Evolutionary conservation across 2,329 filamentous ascomycete genomes (phyloP).

Genomic region (Juglanconis oblonga): DNA sequence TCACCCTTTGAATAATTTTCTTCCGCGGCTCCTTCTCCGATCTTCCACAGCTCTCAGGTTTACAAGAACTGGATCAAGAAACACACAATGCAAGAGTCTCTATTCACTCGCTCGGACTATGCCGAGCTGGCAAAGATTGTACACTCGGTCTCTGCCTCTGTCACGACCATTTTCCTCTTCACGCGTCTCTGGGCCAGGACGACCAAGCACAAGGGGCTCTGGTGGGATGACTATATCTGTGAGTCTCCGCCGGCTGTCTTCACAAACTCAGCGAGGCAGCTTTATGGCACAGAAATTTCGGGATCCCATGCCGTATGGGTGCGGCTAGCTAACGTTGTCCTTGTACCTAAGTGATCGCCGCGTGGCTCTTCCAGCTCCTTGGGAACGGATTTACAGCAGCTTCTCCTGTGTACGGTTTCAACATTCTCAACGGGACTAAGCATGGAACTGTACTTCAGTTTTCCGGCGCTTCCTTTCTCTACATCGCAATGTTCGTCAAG

Average conservation of each 20-base stretch:
- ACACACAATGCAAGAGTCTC: too few relatives aligned
- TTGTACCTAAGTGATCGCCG: slow-evolving; percentile 5
- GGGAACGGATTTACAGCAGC: slow-evolving; percentile 9
- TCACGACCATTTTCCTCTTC: slow-evolving; percentile 14
- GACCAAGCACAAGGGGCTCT: slow-evolving; percentile 9
- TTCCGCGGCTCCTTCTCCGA: too few relatives aligned
- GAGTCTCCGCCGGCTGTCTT: not conserved
- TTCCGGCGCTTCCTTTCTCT: slow-evolving; percentile 5
- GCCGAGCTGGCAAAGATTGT: slow-evolving; percentile 14
- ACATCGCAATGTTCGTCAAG: slow-evolving; percentile 3
- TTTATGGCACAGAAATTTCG: not conserved
- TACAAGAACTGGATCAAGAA: too few relatives aligned
- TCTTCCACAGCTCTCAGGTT: too few relatives aligned
- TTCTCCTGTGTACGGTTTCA: slow-evolving; percentile 10
- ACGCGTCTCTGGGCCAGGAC: slow-evolving; percentile 9
- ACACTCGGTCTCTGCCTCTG: slow-evolving; percentile 2
- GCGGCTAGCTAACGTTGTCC: not conserved
- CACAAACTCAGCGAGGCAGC: not conserved
- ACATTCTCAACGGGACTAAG: slow-evolving; percentile 2
- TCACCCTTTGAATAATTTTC: too few relatives aligned
- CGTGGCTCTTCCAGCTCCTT: slow-evolving; percentile 9
- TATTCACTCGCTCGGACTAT: not conserved
- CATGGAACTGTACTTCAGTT: slow-evolving; percentile 3
- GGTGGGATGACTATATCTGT: slow-evolving; percentile 15
- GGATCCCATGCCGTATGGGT: not conserved